Percentiles rank a stretch among this genome's conserved stretches.
Evolutionary conservation across 106 monocot genomes (phyloP).

Genomic region (Xerophyta viscosa): DNA sequence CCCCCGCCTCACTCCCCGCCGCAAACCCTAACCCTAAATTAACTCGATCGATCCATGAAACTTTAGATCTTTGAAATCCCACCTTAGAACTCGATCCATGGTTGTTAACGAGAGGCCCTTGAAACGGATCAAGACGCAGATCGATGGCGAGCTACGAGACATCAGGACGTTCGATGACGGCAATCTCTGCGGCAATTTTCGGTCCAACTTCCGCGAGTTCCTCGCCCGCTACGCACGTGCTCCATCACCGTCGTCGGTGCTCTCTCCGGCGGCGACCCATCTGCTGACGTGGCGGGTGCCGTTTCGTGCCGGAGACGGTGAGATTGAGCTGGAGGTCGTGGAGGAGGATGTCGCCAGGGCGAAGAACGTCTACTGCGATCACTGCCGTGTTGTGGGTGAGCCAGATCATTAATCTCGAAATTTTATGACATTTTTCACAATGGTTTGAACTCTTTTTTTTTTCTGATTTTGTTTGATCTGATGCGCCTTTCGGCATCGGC

Average conservation of each 20-base stretch:
- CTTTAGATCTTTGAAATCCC: too few species aligned
- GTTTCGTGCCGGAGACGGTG: conserved; percentile 23
- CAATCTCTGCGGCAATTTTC: conserved; percentile 25
- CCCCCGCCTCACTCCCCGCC: too few species aligned
- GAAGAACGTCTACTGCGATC: conserved; percentile 81
- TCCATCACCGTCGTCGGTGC: conserved; percentile 6
- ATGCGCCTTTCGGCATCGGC: too few species aligned
- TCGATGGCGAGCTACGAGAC: conserved; percentile 52
- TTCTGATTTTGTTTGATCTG: too few species aligned
- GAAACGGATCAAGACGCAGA: conserved; percentile 66
- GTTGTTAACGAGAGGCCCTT: conserved; percentile 61
- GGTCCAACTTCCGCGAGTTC: conserved; percentile 51
- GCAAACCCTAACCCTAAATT: too few species aligned
- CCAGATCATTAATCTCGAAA: background rate
- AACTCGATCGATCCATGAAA: too few species aligned
- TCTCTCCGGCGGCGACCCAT: conserved; percentile 1
- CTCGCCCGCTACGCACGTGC: conserved; percentile 33
- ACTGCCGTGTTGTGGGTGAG: conserved; percentile 94
- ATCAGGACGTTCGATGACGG: conserved; percentile 32
- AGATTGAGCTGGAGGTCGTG: conserved; percentile 43
- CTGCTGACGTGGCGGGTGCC: conserved; percentile 55
- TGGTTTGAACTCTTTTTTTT: background rate
- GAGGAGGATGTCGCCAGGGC: conserved; percentile 77
- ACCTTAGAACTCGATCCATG: conserved; percentile 12
- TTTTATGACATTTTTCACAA: background rate